These are phyloP conservation scores for Discostella stelligeroides DNA, from an alignment of 108 stramenopile genomes.

Conservation along the genomic window DNA sequence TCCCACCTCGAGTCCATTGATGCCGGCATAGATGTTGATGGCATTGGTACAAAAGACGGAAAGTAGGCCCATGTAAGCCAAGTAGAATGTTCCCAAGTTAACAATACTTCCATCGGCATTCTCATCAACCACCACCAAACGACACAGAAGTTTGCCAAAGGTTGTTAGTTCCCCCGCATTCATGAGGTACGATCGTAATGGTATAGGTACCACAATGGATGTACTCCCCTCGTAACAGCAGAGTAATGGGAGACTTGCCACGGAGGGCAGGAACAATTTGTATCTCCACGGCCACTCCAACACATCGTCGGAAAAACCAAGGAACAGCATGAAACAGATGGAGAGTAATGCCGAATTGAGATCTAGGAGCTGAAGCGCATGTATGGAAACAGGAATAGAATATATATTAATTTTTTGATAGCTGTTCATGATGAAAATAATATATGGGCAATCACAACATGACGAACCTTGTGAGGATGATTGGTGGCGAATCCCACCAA, in stretches of 20 bases:
- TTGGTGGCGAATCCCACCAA: slow-evolving; percentile 85
- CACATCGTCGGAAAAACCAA: slow-evolving; percentile 97
- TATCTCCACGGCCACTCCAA: slow-evolving; percentile 98
- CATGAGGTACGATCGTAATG: slow-evolving; percentile 59
- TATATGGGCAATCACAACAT: neutral
- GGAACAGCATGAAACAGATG: slow-evolving; percentile 96
- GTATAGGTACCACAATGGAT: slow-evolving; percentile 89
- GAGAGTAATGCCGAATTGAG: slow-evolving; percentile 90
- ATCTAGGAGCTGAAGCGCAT: slow-evolving; percentile 51
- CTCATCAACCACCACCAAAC: slow-evolving; percentile 69
- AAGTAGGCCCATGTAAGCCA: slow-evolving; percentile 95
- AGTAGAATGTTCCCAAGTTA: slow-evolving; percentile 86
- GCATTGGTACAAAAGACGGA: slow-evolving; percentile 99
- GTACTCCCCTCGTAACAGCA: slow-evolving; percentile 95
- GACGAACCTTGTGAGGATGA: slow-evolving; percentile 60
- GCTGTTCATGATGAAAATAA: too few relatives aligned
- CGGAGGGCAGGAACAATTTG: slow-evolving; percentile 92
- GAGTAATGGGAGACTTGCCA: slow-evolving; percentile 95
- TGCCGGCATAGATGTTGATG: slow-evolving; percentile 99
- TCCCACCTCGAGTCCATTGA: slow-evolving; percentile 98
- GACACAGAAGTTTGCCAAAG: slow-evolving; percentile 54
- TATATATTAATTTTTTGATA: too few relatives aligned
- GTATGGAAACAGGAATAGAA: neutral
- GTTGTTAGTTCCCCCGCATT: slow-evolving; percentile 59
- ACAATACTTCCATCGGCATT: slow-evolving; percentile 77